These are phyloP conservation scores for Lentinula aciculospora DNA, from an alignment of 768 basidiomycete genomes.

Conservation along the genomic window DNA sequence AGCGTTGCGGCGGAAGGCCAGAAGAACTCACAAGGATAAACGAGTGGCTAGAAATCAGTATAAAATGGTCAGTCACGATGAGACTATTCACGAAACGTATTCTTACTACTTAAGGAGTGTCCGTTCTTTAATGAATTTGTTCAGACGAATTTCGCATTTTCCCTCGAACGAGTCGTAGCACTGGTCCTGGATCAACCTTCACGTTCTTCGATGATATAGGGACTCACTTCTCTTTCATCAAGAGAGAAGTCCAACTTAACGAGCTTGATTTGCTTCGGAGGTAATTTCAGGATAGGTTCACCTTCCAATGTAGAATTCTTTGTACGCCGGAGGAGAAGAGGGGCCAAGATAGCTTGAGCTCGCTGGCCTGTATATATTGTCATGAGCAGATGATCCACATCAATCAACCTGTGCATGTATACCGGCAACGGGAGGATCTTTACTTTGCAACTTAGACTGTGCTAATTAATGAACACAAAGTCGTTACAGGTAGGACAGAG, in stretches of 20 bases:
- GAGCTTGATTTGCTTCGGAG: constrained; percentile 53
- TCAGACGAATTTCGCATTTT: constrained; percentile 46
- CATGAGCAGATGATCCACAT: too few relatives aligned
- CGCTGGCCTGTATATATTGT: constrained; percentile 36
- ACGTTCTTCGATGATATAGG: too few relatives aligned
- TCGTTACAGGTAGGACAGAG: not conserved
- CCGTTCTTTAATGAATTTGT: constrained; percentile 55
- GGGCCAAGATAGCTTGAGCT: constrained; percentile 63
- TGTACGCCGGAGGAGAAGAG: constrained; percentile 66
- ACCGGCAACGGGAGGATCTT: constrained; percentile 60
- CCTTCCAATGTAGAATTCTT: constrained; percentile 66
- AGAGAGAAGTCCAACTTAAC: constrained; percentile 54
- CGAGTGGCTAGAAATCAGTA: constrained; percentile 32
- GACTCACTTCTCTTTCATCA: constrained; percentile 58
- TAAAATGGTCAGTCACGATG: not conserved
- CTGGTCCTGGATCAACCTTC: constrained; percentile 19
- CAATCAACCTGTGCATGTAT: not conserved
- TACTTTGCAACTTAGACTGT: constrained; percentile 47
- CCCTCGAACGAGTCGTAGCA: constrained; percentile 56
- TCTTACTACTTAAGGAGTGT: constrained; percentile 67
- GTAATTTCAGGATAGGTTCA: constrained; percentile 60
- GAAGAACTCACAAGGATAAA: constrained; percentile 35
- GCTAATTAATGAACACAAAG: not conserved
- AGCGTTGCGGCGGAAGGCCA: not conserved
- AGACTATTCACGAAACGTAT: not conserved